These are phyloP conservation scores for Ramularia collo-cygni DNA, from an alignment of 2,329 filamentous ascomycete genomes.

Conservation along the genomic window DNA sequence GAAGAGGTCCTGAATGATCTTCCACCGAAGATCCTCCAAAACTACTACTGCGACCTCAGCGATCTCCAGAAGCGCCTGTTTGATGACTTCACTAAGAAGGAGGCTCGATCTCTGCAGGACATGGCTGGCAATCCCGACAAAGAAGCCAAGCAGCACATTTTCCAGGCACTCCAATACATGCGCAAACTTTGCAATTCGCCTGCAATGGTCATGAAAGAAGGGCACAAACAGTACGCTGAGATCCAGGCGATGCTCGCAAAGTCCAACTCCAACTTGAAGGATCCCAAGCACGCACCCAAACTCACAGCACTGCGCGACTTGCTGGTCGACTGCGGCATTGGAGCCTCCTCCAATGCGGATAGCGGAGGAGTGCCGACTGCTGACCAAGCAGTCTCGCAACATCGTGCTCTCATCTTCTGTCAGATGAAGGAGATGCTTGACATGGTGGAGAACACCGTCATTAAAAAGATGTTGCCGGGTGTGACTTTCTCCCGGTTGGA, in stretches of 20 bases:
- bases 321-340: slow-evolving; percentile 97
- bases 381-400: slow-evolving; percentile 82
- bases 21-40: slow-evolving; percentile 96
- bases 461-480: slow-evolving; percentile 83
- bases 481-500: slow-evolving; percentile 94
- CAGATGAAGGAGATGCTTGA: slow-evolving; percentile 99
- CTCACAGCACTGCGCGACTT: slow-evolving; percentile 83
- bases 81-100: slow-evolving; percentile 91
- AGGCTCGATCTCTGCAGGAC: slow-evolving; percentile 77
- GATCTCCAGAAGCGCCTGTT: slow-evolving; percentile 93
- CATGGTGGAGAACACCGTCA: slow-evolving; percentile 91
- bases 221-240: slow-evolving; percentile 81
- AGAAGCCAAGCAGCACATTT: slow-evolving; percentile 95
- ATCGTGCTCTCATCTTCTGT: slow-evolving; percentile 93
- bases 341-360: slow-evolving; percentile 53
- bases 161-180: slow-evolving; percentile 99
- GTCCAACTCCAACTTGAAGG: slow-evolving; percentile 74
- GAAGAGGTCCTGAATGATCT: slow-evolving; percentile 95
- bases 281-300: slow-evolving; percentile 85
- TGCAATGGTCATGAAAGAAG: slow-evolving; percentile 90
- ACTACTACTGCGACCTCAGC: slow-evolving; percentile 97
- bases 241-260: slow-evolving; percentile 73
- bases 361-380: slow-evolving; percentile 47
- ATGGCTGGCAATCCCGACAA: slow-evolving; percentile 82
- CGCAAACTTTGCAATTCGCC: slow-evolving; percentile 98